Conservation (phyloP, 257 asterid species). For the Jacaranda mimosifolia region DNA sequence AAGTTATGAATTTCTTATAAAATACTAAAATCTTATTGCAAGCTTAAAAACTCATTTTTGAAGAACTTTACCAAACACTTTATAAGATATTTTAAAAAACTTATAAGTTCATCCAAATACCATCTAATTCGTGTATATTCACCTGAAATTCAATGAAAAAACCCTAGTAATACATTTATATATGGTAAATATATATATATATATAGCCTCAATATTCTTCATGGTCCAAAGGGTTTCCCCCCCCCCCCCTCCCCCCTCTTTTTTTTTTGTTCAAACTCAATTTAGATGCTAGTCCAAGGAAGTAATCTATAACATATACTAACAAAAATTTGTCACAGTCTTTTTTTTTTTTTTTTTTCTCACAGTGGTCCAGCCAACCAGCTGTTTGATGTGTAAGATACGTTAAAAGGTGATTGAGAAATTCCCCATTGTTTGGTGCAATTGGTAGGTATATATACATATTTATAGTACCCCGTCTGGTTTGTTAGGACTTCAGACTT, state of each 20-base stretch:
- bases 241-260: too few species aligned
- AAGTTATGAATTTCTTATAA: too few species aligned
- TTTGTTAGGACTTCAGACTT: not conserved
- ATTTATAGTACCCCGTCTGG: conserved; percentile 8
- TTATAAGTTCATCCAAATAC: too few species aligned
- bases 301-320: conserved; percentile 23
- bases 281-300: conserved; percentile 35
- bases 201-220: too few species aligned
- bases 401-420: conserved; percentile 2
- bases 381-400: conserved; percentile 28
- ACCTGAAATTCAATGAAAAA: too few species aligned
- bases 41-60: too few species aligned
- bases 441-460: not conserved
- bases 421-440: conserved; percentile 23
- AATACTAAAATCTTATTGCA: too few species aligned
- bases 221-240: not conserved
- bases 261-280: not conserved
- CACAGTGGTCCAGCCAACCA: conserved; percentile 38
- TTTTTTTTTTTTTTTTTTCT: conserved; percentile 24
- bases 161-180: too few species aligned
- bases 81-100: too few species aligned
- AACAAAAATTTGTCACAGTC: conserved; percentile 31
- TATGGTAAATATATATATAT: too few species aligned
- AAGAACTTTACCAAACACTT: too few species aligned
- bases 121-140: too few species aligned